Conservation (phyloP, 1,284 basidiomycete genomes). For the Boletellus deceptivus region DNA sequence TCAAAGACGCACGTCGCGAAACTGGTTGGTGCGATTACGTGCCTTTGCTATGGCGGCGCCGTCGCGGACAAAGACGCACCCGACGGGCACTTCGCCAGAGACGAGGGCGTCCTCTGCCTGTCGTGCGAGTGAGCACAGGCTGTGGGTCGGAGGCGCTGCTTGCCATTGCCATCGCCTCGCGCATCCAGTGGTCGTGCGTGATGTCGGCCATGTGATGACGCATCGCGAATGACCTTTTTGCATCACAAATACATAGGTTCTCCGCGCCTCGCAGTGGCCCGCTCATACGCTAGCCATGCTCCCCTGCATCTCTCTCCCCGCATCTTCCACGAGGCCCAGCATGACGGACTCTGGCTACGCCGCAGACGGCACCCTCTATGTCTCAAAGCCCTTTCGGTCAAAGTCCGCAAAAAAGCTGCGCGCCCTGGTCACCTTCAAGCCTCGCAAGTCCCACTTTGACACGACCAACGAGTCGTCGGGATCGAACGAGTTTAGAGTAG, state of each 20-base stretch:
- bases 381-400: slow-evolving; percentile 73
- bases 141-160: slow-evolving; percentile 4
- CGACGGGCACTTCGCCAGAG: slow-evolving; percentile 91
- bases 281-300: slow-evolving; percentile 5
- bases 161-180: slow-evolving; percentile 56
- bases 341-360: slow-evolving; percentile 47
- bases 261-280: too few relatives aligned
- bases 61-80: slow-evolving; percentile 90
- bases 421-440: slow-evolving; percentile 79
- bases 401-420: slow-evolving; percentile 64
- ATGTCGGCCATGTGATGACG: background rate
- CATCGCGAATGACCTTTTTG: background rate
- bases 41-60: slow-evolving; percentile 78
- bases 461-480: slow-evolving; percentile 70
- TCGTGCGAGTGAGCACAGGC: slow-evolving; percentile 1
- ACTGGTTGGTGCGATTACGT: slow-evolving; percentile 93
- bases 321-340: slow-evolving; percentile 4
- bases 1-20: slow-evolving; percentile 68
- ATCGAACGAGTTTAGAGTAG: slow-evolving; percentile 81
- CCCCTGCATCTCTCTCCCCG: slow-evolving; percentile 5
- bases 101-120: slow-evolving; percentile 85
- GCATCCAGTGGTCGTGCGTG: slow-evolving; percentile 43
- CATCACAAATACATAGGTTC: background rate
- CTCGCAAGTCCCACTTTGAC: slow-evolving; percentile 83
- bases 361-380: slow-evolving; percentile 64